A percentile compares a stretch with the other conserved stretches of the same genome.
Conservation (phyloP, 202 grass and related monocot species). For the Musa balbisiana region DNA sequence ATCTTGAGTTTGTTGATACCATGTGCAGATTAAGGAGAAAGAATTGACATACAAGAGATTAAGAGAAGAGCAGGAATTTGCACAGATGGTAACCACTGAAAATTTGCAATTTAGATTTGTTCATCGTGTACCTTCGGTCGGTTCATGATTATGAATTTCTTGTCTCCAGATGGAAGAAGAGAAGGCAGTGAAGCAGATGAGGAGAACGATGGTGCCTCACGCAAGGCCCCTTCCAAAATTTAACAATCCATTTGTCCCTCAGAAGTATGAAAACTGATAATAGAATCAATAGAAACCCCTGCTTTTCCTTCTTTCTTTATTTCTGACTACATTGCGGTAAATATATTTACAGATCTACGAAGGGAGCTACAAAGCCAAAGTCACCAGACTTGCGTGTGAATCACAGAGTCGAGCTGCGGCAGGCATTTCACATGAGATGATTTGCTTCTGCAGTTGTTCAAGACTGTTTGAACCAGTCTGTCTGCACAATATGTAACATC, state of each 20-base stretch:
- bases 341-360: conserved; percentile 37
- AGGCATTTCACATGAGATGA: conserved; percentile 58
- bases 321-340: not conserved
- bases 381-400: conserved; percentile 70
- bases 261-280: conserved; percentile 35
- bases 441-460: conserved; percentile 18
- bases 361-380: conserved; percentile 60
- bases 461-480: conserved; percentile 11
- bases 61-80: conserved; percentile 77
- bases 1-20: not conserved
- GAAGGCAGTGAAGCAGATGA: conserved; percentile 82
- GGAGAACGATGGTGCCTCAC: conserved; percentile 77
- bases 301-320: not conserved
- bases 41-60: conserved; percentile 70
- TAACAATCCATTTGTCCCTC: conserved; percentile 70
- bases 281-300: not conserved
- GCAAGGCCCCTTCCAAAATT: conserved; percentile 75
- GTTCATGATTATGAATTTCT: no score
- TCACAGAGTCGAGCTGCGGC: conserved; percentile 41
- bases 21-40: conserved; percentile 71
- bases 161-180: conserved; percentile 79
- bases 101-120: not conserved
- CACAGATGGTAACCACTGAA: conserved; percentile 37
- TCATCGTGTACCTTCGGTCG: no score
- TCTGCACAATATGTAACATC: no score